A percentile compares a stretch with the other conserved stretches of the same genome.
Conservation (phyloP, 2,329 filamentous ascomycete genomes). For the Berkeleyomyces basicola region DNA sequence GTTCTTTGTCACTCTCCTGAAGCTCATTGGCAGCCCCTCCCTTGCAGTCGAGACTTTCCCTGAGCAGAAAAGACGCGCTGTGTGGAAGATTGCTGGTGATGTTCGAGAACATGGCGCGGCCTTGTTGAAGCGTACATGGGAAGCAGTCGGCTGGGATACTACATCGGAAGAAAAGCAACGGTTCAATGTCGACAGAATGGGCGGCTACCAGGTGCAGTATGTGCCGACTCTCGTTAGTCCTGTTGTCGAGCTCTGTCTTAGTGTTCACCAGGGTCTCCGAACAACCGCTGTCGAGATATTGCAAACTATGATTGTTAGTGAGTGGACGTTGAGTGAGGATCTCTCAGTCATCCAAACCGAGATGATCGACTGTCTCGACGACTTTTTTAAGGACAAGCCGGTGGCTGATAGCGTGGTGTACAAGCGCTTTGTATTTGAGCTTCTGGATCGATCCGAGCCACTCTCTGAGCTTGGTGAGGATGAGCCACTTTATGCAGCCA, state of each 20-base stretch:
- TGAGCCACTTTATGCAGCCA: conserved; percentile 57
- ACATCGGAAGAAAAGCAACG: conserved; percentile 58
- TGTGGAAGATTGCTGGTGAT: conserved; percentile 98
- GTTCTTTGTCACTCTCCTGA: conserved; percentile 79
- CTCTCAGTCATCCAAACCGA: conserved; percentile 83
- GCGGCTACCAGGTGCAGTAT: conserved; percentile 96
- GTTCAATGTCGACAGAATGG: conserved; percentile 70
- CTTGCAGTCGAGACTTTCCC: conserved; percentile 90
- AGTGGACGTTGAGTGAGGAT: conserved; percentile 92
- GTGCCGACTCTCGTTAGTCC: conserved; percentile 82
- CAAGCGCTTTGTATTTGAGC: conserved; percentile 78
- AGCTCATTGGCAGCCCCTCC: conserved; percentile 74
- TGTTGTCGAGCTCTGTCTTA: conserved; percentile 85
- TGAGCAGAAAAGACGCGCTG: conserved; percentile 86
- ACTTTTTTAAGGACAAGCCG: conserved; percentile 75
- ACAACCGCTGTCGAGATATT: conserved; percentile 83
- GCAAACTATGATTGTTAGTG: conserved; percentile 95
- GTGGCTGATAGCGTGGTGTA: conserved; percentile 79
- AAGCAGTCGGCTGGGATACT: conserved; percentile 92
- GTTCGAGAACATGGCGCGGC: conserved; percentile 84
- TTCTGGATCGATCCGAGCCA: conserved; percentile 63
- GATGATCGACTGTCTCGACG: conserved; percentile 86
- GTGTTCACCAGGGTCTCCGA: conserved; percentile 81
- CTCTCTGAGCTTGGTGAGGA: conserved; percentile 40
- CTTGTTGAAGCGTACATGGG: conserved; percentile 72